phyloP scores from a whole-genome alignment of 768 basidiomycete species.

The Tephrocybe sp. region DNA sequence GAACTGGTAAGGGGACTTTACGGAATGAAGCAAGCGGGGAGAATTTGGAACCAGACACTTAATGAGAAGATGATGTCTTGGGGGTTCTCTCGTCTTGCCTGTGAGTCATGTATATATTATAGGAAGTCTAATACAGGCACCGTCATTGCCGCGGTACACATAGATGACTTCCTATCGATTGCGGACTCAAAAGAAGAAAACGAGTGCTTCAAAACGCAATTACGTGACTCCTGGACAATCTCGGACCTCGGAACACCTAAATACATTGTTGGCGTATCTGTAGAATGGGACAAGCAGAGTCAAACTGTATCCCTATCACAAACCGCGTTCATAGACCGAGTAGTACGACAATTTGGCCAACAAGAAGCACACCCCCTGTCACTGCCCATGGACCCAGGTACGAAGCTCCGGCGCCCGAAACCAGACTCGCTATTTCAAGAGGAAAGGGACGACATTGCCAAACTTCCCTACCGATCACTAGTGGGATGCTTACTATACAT shows the following conservation, averaged over 20 bases:
- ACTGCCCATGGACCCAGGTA: slow-evolving; percentile 17
- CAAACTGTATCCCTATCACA: slow-evolving; percentile 19
- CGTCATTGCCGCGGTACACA: slow-evolving; percentile 26
- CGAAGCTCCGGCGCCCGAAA: neutral
- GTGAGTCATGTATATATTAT: slow-evolving; percentile 30
- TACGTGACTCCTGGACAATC: slow-evolving; percentile 27
- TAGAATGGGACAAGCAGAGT: slow-evolving; percentile 23
- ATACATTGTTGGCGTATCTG: slow-evolving; percentile 35
- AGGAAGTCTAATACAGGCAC: slow-evolving; percentile 3
- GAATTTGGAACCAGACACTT: slow-evolving; percentile 29
- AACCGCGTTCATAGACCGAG: slow-evolving; percentile 14
- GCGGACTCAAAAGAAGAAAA: slow-evolving; percentile 16
- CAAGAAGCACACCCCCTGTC: slow-evolving; percentile 11
- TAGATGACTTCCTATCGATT: slow-evolving; percentile 29
- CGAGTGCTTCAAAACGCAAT: slow-evolving; percentile 23
- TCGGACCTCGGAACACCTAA: slow-evolving; percentile 30
- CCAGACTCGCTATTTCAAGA: too few relatives aligned
- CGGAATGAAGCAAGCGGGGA: neutral
- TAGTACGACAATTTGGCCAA: slow-evolving; percentile 18
- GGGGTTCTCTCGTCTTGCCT: slow-evolving; percentile 23
- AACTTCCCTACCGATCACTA: neutral
- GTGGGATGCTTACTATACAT: slow-evolving; percentile 1
- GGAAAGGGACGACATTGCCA: too few relatives aligned
- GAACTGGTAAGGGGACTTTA: neutral
- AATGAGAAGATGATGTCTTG: slow-evolving; percentile 20